phyloP scores from a whole-genome alignment of 352 stramenopile species.

The Globisporangium rhizosaccharum region DNA sequence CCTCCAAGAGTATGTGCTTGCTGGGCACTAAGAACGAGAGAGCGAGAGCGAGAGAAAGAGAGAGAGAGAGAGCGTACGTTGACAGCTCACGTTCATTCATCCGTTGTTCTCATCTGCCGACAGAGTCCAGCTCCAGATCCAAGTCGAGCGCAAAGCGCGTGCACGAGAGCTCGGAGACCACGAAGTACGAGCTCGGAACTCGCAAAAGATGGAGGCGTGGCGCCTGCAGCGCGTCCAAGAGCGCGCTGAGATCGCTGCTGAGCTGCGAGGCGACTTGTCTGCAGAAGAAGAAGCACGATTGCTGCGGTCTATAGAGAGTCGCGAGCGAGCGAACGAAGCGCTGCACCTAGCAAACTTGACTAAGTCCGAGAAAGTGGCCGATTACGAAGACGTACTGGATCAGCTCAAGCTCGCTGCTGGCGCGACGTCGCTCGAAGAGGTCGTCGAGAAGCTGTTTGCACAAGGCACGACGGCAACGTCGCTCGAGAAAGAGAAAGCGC shows the following conservation, averaged over 20 bases:
- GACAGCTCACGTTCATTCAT: not conserved
- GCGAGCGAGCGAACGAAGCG: constrained; percentile 56
- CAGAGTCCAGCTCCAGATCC: constrained; percentile 61
- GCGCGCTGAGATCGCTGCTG: constrained; percentile 66
- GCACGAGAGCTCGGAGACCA: constrained; percentile 66
- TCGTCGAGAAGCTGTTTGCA: constrained; percentile 68
- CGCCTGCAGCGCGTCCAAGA: constrained; percentile 64
- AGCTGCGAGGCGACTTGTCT: constrained; percentile 68
- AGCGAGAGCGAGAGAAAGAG: not conserved
- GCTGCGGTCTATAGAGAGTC: constrained; percentile 55
- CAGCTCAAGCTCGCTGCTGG: constrained; percentile 69
- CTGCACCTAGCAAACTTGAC: constrained; percentile 57
- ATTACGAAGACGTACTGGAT: constrained; percentile 58
- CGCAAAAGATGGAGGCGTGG: constrained; percentile 80
- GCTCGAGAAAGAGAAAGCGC: constrained; percentile 70
- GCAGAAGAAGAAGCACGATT: constrained; percentile 55
- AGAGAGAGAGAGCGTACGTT: not conserved
- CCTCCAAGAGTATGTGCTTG: constrained; percentile 47
- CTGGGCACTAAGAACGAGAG: not conserved
- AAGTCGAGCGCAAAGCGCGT: constrained; percentile 56
- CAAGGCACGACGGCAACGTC: constrained; percentile 51
- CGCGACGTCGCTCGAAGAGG: constrained; percentile 39
- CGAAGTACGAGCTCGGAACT: constrained; percentile 73
- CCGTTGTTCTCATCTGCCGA: not conserved
- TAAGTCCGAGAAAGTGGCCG: constrained; percentile 62